These are phyloP conservation scores for Hypoxylon lienhwacheense DNA, from an alignment of 495 filamentous ascomycete genomes.

Conservation along the genomic window DNA sequence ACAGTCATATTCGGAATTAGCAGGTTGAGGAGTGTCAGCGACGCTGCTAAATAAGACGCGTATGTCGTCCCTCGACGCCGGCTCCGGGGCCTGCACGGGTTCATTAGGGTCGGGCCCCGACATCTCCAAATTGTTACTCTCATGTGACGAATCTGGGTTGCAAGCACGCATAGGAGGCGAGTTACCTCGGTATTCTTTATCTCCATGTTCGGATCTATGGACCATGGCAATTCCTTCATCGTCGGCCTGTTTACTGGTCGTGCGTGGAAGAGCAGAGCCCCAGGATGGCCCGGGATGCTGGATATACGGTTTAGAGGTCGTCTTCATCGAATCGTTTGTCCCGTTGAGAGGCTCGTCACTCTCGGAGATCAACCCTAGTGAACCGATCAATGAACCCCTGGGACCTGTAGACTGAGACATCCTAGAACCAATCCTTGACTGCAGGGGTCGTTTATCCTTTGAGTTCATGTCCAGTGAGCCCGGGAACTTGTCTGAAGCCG, in stretches of 20 bases:
- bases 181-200: neutral
- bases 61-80: neutral
- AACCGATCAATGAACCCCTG: conserved; percentile 10
- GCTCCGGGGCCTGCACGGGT: neutral
- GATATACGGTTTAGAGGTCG: conserved; percentile 5
- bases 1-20: neutral
- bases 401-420: neutral
- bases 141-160: neutral
- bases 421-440: neutral
- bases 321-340: neutral
- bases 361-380: conserved; percentile 30
- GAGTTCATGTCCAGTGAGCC: neutral
- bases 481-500: neutral
- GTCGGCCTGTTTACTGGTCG: conserved; percentile 17
- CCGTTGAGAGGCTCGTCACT: conserved; percentile 23
- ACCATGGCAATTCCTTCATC: conserved; percentile 38
- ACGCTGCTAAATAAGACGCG: neutral
- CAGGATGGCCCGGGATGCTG: conserved; percentile 29
- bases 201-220: conserved; percentile 10
- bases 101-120: neutral
- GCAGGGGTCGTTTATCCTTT: conserved; percentile 3
- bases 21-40: neutral
- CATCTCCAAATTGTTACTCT: neutral
- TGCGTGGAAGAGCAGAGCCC: conserved; percentile 17
- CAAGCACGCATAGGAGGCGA: neutral